Evolutionary conservation across 306 rosid genomes (phyloP).

Genomic region (Rosa multiflora): DNA sequence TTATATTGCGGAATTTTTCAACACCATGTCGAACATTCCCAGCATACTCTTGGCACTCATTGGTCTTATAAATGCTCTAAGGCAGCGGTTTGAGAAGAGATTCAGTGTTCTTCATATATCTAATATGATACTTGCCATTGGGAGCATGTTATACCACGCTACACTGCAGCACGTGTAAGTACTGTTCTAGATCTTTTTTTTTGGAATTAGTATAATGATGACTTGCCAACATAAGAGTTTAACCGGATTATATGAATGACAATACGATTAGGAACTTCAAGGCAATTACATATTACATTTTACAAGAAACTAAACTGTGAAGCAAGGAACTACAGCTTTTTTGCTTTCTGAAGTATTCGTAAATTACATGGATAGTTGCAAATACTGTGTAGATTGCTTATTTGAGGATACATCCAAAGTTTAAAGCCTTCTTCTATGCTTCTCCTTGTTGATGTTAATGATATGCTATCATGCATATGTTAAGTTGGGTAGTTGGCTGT

Average conservation of each 20-base stretch:
- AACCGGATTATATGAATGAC: not conserved
- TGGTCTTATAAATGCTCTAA: conserved; percentile 79
- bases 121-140: conserved; percentile 82
- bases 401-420: not conserved
- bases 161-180: conserved; percentile 84
- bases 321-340: not conserved
- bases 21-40: conserved; percentile 83
- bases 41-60: conserved; percentile 79
- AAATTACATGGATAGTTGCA: not conserved
- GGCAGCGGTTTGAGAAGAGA: conserved; percentile 93
- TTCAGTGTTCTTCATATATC: conserved; percentile 87
- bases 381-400: not conserved
- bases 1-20: conserved; percentile 84
- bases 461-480: not conserved
- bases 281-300: not conserved
- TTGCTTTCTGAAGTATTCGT: not conserved
- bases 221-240: not conserved
- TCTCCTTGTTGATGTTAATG: not conserved
- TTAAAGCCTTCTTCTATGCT: not conserved
- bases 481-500: conserved; percentile 7
- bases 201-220: not conserved
- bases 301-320: not conserved
- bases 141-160: conserved; percentile 91
- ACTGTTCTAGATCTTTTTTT: conserved; percentile 4
- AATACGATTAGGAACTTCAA: not conserved